Percentiles rank a stretch among this genome's conserved stretches.
Evolutionary conservation across 768 basidiomycete species (phyloP).

Genomic region (Thelephora aurantiotincta): DNA sequence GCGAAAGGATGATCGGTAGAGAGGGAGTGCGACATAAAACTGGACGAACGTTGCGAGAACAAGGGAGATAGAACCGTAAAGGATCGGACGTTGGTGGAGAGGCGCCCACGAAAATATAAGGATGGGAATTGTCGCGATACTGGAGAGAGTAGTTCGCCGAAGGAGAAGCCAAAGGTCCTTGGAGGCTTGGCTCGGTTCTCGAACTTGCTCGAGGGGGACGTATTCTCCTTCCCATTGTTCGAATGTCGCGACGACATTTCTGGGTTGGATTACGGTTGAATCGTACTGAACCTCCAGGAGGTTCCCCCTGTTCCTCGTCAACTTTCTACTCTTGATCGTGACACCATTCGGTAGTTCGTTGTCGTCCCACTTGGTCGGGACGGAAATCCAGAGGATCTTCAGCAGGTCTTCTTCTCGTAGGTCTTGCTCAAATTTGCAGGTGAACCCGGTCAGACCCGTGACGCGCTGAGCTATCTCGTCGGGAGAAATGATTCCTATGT

Average conservation of each 20-base stretch:
- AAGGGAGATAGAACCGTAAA: conserved; percentile 23
- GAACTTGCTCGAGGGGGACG: background rate
- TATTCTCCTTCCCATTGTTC: background rate
- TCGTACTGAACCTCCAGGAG: background rate
- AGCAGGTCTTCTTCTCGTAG: too few species aligned
- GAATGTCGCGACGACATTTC: background rate
- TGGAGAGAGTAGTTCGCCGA: conserved; percentile 17
- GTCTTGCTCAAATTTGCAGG: too few species aligned
- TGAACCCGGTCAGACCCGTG: too few species aligned
- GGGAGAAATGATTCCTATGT: too few species aligned
- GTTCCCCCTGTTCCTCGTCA: background rate
- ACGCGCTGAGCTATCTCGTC: too few species aligned
- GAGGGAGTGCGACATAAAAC: conserved; percentile 18
- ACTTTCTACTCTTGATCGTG: too few species aligned
- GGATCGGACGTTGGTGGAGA: conserved; percentile 17
- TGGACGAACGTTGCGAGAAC: conserved; percentile 26
- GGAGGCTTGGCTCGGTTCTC: conserved; percentile 5
- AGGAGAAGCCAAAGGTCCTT: conserved; percentile 19
- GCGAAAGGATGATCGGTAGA: conserved; percentile 21
- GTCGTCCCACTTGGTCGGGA: too few species aligned
- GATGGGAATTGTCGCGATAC: conserved; percentile 24
- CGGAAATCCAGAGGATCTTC: too few species aligned
- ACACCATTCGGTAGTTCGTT: too few species aligned
- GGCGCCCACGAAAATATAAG: conserved; percentile 29
- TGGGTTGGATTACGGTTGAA: conserved; percentile 5